A percentile compares a stretch with the other conserved stretches of the same genome.
phyloP scores from a whole-genome alignment of 176 grass and related monocot genomes.

The Coix lacrymajobi region DNA sequence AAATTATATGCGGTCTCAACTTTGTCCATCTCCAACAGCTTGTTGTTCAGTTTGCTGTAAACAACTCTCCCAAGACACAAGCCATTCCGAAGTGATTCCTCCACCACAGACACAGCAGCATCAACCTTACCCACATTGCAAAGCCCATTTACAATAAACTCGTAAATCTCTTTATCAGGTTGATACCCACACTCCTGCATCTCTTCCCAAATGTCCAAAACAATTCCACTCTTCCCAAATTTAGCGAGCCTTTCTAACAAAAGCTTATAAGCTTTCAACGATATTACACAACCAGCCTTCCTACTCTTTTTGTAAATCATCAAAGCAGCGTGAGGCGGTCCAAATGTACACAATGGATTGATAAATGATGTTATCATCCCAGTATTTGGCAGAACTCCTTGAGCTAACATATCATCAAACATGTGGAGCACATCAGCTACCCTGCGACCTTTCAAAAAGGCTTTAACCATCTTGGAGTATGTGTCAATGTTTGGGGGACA shows the following conservation, averaged over 20 bases:
- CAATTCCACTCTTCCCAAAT: conserved; percentile 67
- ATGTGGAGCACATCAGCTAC: conserved; percentile 82
- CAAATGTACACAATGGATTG: conserved; percentile 61
- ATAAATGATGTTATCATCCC: conserved; percentile 71
- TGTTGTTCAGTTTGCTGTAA: conserved; percentile 80
- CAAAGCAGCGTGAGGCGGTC: conserved; percentile 74
- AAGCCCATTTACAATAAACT: conserved; percentile 80
- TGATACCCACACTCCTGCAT: conserved; percentile 61
- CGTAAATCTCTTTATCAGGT: conserved; percentile 72
- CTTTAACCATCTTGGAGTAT: conserved; percentile 51
- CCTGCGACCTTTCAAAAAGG: conserved; percentile 52
- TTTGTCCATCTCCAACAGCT: conserved; percentile 69
- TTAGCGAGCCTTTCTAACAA: conserved; percentile 71
- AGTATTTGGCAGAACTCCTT: conserved; percentile 60
- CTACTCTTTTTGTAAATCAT: conserved; percentile 71
- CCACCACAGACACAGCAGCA: conserved; percentile 58
- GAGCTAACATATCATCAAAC: conserved; percentile 66
- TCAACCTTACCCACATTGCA: conserved; percentile 83
- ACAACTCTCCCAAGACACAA: conserved; percentile 62
- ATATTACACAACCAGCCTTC: conserved; percentile 71
- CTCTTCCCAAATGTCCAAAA: conserved; percentile 77
- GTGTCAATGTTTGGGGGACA: conserved; percentile 59
- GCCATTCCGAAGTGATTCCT: neutral
- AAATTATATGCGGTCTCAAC: conserved; percentile 13
- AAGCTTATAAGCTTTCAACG: conserved; percentile 87